A percentile compares a stretch with the other conserved stretches of the same genome.
Conservation (phyloP, 495 filamentous ascomycete species). For the Penicillium tannophilum region DNA sequence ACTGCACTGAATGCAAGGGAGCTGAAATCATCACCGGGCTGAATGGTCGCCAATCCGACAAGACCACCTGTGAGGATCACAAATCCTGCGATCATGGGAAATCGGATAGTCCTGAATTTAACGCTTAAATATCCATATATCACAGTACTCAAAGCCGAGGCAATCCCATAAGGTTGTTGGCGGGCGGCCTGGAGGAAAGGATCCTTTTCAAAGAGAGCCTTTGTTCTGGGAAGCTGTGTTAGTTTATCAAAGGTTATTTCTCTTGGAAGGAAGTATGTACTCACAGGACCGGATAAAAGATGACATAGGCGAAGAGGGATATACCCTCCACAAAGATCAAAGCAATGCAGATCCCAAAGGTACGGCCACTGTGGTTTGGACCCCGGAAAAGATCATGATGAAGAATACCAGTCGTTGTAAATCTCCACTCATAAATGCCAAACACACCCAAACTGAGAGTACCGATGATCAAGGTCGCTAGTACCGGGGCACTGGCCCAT, state of each 20-base stretch:
- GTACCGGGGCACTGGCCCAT: not conserved
- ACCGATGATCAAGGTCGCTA: not conserved
- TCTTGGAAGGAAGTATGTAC: not conserved
- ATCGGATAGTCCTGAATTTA: constrained; percentile 10
- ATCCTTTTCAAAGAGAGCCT: not conserved
- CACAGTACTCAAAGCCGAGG: constrained; percentile 10
- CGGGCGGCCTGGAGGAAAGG: constrained; percentile 9
- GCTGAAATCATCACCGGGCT: constrained; percentile 3
- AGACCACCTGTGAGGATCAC: constrained; percentile 11
- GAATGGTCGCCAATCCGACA: constrained; percentile 10
- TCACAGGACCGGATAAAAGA: constrained; percentile 15
- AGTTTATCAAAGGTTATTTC: not conserved
- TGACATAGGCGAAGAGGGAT: constrained; percentile 14
- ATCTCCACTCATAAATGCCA: constrained; percentile 18
- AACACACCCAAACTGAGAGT: not conserved
- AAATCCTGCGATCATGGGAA: constrained; percentile 8
- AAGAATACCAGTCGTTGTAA: constrained; percentile 16
- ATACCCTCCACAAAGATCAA: constrained; percentile 20
- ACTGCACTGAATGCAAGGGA: constrained; percentile 8
- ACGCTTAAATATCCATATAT: constrained; percentile 14
- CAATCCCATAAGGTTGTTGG: constrained; percentile 13
- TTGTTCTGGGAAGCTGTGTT: not conserved
- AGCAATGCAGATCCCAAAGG: constrained; percentile 13
- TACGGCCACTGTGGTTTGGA: constrained; percentile 1
- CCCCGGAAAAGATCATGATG: constrained; percentile 15